Percentiles rank a stretch among this genome's conserved stretches.
Conservation (phyloP, 805 yeast genomes). For the Henningerozyma blattae region DNA sequence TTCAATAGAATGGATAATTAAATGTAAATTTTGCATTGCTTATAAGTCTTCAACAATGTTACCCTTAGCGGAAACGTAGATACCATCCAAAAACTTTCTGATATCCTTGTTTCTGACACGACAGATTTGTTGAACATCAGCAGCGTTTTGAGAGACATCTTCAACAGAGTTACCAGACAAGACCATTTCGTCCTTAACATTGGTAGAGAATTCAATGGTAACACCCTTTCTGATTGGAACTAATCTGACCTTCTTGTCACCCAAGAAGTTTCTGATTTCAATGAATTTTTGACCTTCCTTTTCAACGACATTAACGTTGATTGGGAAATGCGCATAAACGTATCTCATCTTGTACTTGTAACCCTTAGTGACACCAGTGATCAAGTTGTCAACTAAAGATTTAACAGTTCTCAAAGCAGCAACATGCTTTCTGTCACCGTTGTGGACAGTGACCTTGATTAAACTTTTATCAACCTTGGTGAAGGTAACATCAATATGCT, state of each 20-base stretch:
- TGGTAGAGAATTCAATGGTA: slow-evolving; percentile 63
- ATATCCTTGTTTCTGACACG: slow-evolving; percentile 99
- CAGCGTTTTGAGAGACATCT: slow-evolving; percentile 96
- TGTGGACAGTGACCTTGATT: slow-evolving; percentile 86
- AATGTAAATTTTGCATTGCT: too few species aligned
- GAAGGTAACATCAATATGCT: slow-evolving; percentile 94
- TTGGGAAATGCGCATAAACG: slow-evolving; percentile 99
- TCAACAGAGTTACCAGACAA: slow-evolving; percentile 55
- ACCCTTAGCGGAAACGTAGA: slow-evolving; percentile 96
- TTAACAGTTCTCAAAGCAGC: slow-evolving; percentile 98
- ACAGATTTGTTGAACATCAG: slow-evolving; percentile 96
- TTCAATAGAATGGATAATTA: too few species aligned
- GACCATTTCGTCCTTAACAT: slow-evolving; percentile 89
- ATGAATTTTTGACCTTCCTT: slow-evolving; percentile 62
- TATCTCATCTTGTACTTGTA: slow-evolving; percentile 99
- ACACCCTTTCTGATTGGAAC: slow-evolving; percentile 87
- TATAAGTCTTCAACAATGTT: slow-evolving; percentile 57
- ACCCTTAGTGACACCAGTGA: slow-evolving; percentile 98
- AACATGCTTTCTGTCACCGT: slow-evolving; percentile 99
- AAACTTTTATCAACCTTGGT: slow-evolving; percentile 44
- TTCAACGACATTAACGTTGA: slow-evolving; percentile 87
- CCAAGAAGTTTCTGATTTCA: slow-evolving; percentile 99
- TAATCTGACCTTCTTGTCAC: slow-evolving; percentile 95
- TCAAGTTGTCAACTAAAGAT: slow-evolving; percentile 85
- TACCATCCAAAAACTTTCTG: slow-evolving; percentile 99